Base-by-base conservation (phyloP, 768 basidiomycete species). In the Rhodotorula kratochvilovae region DNA sequence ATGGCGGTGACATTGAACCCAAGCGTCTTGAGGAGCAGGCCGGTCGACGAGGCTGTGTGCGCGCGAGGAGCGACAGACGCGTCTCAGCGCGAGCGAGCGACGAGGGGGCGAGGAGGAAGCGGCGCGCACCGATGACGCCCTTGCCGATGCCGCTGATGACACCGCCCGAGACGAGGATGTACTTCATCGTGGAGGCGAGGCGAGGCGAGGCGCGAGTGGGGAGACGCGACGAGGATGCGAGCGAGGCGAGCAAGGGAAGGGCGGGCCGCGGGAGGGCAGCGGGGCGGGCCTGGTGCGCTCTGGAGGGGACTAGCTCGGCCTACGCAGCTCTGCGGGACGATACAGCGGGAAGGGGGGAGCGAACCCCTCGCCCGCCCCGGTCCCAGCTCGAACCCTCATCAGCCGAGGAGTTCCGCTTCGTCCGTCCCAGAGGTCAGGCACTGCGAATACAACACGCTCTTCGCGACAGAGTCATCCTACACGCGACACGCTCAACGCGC, bases 91-190 rank as follows among this genome's bases (percentile, higher is more conserved):
- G 51, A 17, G 42, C 61, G 29, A 63, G 35, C 31, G 21, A 35
- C 42, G 46, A 29, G 31, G 35, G 21, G 48, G 51, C 42, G 21
- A 11, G 29, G 33, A 46, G 19, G 11, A 21, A 58, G 25, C 42
- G 48, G 2, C 21, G 67, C 83, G 65, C 81, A 97, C 95, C 95
- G 79, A 99, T 97, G 72, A 98, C 92, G 77, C 95, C 95, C 86
- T 99, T 99, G 74, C 95, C 95, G 78, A 99, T 99, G 65, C 95
- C 95, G 78, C 92, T 95, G 80, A 99, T 90, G 68, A 99, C 95
- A 81, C 95, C 95, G 69, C 95, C 95, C 50, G 90, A 92, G 42
- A 99, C 91, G 74, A 98, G 78, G 78, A 97, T 98, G 83, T 91
- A 98, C 83, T 97, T 97, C 71, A 90, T 92, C 39, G 42, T 25